Evolutionary conservation across 225 moss, liverwort and hornwort species (phyloP), one percentile per base, ranked within the genome.

Genomic region (Climacium dendroides): DNA sequence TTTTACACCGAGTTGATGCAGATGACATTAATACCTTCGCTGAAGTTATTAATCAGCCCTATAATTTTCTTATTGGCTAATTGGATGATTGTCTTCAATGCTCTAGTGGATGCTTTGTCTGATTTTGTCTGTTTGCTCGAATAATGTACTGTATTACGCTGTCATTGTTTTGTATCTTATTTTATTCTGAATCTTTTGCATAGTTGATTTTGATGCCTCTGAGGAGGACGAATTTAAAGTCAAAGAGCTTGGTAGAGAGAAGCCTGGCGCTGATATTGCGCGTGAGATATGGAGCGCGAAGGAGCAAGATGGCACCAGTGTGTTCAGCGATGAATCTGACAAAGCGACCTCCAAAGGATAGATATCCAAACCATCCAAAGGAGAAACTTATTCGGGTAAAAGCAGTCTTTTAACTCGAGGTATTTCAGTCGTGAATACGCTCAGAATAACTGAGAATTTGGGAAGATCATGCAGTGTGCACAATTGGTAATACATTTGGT

Each of bases 261-360:
- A 94, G 23, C 91, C 91, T 74, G 72, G 50, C 22, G 92, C 91
- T 83, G 94, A 94, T 71, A 75, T 94, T 85, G 91, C 94, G 53
- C 75, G 50, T n/a, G 92, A 94, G 88, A 60, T 94, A 34, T 94
- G 89, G 90, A 85, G 88, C 74, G 94, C 91, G 20, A 92, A 89
- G 70, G 94, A 94, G 79, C 92, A 91, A 79, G 91, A 92, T 82
- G 94, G 94, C 83, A 92, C 94, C 32, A 94, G 78, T 72, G 89
- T 89, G 43, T 94, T 94, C 39, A 92, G 43, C 28, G 94, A 94
- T 61, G 83, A 92, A 80, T 94, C 94, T 45, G 91, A 94, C 89
- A 85, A 81, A 89, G 92, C 54, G 87, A 63, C 89, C 52, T 53
- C 89, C 67, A 25, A 80, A 35, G 67, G 79, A 69, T 92, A 90